Conservation (phyloP, 192 early-diverging fungal species). For the Linnemannia exigua region DNA sequence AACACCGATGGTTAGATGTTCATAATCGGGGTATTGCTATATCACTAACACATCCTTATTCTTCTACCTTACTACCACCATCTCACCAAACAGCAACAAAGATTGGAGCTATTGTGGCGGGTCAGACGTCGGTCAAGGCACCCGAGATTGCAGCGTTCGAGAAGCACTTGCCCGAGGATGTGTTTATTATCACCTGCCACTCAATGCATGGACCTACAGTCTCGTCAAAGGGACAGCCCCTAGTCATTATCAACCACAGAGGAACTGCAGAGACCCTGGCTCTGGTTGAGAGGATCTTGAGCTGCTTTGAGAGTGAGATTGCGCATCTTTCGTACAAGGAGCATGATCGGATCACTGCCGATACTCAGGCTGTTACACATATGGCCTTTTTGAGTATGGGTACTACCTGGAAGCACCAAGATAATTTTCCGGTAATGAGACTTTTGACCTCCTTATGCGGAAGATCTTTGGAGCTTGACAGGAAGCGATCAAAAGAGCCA, state of each 20-base stretch:
- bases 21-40: background rate
- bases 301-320: conserved; percentile 84
- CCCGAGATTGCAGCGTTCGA: conserved; percentile 95
- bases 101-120: conserved; percentile 88
- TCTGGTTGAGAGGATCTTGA: conserved; percentile 73
- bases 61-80: background rate
- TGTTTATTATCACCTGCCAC: conserved; percentile 96
- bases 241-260: conserved; percentile 88
- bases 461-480: too few relatives aligned
- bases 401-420: conserved; percentile 90
- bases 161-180: conserved; percentile 86
- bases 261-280: conserved; percentile 71
- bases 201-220: conserved; percentile 97
- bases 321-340: conserved; percentile 86
- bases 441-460: background rate
- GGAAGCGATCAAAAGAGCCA: background rate
- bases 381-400: conserved; percentile 96
- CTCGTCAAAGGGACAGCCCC: conserved; percentile 83
- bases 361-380: conserved; percentile 98
- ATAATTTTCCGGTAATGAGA: conserved; percentile 79
- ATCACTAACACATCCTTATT: background rate
- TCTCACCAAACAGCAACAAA: conserved; percentile 87
- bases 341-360: conserved; percentile 96
- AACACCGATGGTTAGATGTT: background rate
- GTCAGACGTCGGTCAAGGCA: conserved; percentile 97